Conservation (phyloP, 2,329 filamentous ascomycete genomes). For the Monilinia fructicola region DNA sequence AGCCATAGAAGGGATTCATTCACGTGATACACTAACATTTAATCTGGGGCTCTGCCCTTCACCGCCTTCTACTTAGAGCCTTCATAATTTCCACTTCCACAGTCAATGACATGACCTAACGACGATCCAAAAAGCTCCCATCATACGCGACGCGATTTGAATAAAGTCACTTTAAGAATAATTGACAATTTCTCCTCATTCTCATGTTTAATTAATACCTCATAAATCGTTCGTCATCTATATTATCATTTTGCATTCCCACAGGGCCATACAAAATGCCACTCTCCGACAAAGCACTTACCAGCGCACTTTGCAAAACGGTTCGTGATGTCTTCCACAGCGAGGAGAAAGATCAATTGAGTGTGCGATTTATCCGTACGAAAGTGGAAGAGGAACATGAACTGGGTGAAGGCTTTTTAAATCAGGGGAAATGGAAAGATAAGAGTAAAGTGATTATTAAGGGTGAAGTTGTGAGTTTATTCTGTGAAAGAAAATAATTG, state of each 20-base stretch:
- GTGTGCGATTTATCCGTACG: conserved; percentile 58
- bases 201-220: background rate
- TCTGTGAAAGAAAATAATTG: background rate
- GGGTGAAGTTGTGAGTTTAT: conserved; percentile 50
- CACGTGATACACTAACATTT: background rate
- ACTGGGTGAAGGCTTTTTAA: conserved; percentile 54
- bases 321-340: conserved; percentile 23
- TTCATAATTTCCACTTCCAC: background rate
- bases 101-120: background rate
- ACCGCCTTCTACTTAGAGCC: conserved; percentile 10
- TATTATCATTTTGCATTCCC: background rate
- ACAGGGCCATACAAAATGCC: conserved; percentile 22
- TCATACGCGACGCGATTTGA: conserved; percentile 23
- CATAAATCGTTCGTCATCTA: background rate
- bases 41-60: background rate
- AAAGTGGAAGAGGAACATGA: conserved; percentile 50
- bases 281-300: conserved; percentile 28
- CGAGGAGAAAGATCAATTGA: conserved; percentile 45
- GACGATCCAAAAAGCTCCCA: conserved; percentile 7
- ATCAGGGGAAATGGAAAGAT: conserved; percentile 53
- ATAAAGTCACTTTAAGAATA: background rate
- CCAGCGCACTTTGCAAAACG: conserved; percentile 25
- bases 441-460: conserved; percentile 60
- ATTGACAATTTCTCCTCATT: background rate
- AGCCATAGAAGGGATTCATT: too few species aligned